Percentiles rank a stretch among this genome's conserved stretches.
Conservation (phyloP, 2,329 filamentous ascomycete genomes). For the Fulvia fulva region DNA sequence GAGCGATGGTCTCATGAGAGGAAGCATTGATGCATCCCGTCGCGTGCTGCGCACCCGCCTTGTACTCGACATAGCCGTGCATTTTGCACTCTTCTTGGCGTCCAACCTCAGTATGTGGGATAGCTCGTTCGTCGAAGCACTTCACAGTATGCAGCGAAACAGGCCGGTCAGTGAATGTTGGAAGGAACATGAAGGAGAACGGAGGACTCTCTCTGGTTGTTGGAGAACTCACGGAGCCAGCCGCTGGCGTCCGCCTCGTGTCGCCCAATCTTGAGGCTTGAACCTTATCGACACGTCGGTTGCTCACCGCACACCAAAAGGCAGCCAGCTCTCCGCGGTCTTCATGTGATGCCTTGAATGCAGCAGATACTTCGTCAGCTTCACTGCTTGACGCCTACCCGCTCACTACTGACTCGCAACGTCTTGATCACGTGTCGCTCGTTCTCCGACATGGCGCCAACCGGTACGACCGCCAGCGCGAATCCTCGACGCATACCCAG, state of each 20-base stretch:
- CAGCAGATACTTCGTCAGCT: slow-evolving; percentile 5
- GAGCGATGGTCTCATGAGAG: too few species aligned
- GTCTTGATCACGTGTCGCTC: slow-evolving; percentile 1
- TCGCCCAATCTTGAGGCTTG: background rate
- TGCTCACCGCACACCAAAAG: background rate
- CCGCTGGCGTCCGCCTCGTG: background rate
- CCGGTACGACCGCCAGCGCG: slow-evolving; percentile 9
- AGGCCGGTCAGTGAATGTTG: too few species aligned
- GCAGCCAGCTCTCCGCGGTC: background rate
- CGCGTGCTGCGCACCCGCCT: too few species aligned
- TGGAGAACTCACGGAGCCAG: too few species aligned
- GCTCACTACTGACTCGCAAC: background rate
- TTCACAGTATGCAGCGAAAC: too few species aligned
- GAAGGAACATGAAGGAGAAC: too few species aligned
- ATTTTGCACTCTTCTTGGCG: too few species aligned
- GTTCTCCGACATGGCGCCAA: slow-evolving; percentile 17
- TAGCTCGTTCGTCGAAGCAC: too few species aligned
- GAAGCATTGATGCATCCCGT: too few species aligned
- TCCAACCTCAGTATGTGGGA: too few species aligned
- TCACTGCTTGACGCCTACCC: slow-evolving; percentile 5
- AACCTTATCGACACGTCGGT: background rate
- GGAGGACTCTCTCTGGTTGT: too few species aligned
- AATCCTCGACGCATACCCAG: background rate
- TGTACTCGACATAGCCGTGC: too few species aligned
- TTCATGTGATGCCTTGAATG: background rate